phyloP scores from a whole-genome alignment of 441 rosid species.

The Gossypium laxum region DNA sequence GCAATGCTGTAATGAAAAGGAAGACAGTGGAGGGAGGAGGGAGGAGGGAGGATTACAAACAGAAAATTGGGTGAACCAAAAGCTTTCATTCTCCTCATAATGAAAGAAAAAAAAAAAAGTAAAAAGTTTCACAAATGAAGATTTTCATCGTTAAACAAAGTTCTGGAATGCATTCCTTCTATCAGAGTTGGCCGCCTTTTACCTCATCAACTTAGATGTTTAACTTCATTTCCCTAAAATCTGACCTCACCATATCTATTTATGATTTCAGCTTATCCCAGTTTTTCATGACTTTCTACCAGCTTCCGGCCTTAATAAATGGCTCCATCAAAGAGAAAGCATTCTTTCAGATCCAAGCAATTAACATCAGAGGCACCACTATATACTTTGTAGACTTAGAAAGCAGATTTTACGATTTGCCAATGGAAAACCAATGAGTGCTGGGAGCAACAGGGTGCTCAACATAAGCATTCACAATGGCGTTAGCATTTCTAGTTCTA shows the following conservation, averaged over 20 bases:
- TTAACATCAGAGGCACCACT: neutral
- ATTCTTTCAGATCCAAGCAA: neutral
- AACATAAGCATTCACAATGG: neutral
- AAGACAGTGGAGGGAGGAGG: neutral
- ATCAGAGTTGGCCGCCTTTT: neutral
- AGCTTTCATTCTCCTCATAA: neutral
- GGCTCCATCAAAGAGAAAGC: neutral
- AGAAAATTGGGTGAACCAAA: conserved; percentile 1
- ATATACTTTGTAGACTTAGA: neutral
- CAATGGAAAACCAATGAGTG: neutral
- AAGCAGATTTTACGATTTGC: neutral
- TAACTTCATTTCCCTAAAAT: neutral
- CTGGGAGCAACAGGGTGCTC: neutral
- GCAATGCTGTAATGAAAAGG: neutral
- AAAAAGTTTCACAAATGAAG: neutral
- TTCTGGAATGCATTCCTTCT: neutral
- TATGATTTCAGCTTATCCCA: neutral
- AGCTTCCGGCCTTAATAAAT: neutral
- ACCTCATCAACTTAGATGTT: neutral
- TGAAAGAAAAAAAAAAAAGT: neutral
- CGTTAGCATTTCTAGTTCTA: neutral
- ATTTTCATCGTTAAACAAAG: neutral
- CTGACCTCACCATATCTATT: neutral
- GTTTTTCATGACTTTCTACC: neutral
- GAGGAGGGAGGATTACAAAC: neutral